Percentiles rank a stretch among this genome's conserved stretches.
Conservation (phyloP, 73 alveolate genomes). For the Paramecium caudatum region DNA sequence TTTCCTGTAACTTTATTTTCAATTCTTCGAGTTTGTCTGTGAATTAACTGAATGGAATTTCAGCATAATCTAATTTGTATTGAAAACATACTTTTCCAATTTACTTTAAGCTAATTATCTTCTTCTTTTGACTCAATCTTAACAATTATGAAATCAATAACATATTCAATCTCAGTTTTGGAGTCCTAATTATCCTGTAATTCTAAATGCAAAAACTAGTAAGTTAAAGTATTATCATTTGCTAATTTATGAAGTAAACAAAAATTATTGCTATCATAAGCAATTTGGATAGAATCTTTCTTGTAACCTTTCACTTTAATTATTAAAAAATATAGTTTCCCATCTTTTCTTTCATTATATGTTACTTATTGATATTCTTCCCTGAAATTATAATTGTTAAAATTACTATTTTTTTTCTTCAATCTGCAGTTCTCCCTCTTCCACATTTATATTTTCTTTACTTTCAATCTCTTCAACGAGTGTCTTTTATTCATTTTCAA, state of each 20-base stretch:
- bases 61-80: conserved; percentile 29
- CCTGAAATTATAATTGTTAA: background rate
- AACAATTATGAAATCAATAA: background rate
- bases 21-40: background rate
- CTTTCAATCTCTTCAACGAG: conserved; percentile 17
- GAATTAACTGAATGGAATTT: conserved; percentile 3
- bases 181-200: background rate
- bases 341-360: conserved; percentile 4
- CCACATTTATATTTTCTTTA: background rate
- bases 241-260: background rate
- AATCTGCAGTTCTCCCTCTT: background rate
- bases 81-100: background rate
- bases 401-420: conserved; percentile 19
- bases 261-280: conserved; percentile 1
- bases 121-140: background rate
- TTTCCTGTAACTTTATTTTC: background rate
- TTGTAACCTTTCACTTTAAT: conserved; percentile 6
- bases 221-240: background rate
- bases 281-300: background rate
- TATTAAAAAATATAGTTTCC: background rate
- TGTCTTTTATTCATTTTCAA: background rate
- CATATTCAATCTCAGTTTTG: background rate
- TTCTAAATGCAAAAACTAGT: conserved; percentile 21
- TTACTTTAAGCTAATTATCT: background rate
- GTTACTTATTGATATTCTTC: background rate